These are phyloP conservation scores for Narthecium ossifragum DNA, from an alignment of 106 monocot genomes.

Conservation along the genomic window DNA sequence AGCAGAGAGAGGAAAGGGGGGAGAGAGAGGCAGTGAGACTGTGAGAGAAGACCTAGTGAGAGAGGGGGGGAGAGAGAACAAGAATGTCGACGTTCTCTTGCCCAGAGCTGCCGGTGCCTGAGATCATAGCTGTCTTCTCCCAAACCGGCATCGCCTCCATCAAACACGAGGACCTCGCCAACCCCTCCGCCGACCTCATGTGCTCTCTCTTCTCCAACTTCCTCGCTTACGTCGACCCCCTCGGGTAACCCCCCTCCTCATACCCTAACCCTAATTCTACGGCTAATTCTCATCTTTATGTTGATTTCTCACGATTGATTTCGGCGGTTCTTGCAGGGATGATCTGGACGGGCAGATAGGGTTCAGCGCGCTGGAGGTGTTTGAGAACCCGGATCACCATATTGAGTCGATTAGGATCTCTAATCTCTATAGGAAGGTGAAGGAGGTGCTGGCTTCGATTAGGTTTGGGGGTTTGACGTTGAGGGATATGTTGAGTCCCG, in stretches of 20 bases:
- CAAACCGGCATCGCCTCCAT: conserved; percentile 19
- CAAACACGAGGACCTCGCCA: conserved; percentile 21
- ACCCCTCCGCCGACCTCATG: conserved; percentile 31
- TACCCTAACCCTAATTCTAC: too few relatives aligned
- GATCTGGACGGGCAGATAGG: conserved; percentile 41
- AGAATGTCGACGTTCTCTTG: conserved; percentile 25
- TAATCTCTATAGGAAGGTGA: conserved; percentile 36
- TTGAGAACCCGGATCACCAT: conserved; percentile 70
- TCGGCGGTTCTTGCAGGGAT: conserved; percentile 20
- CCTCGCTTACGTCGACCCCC: conserved; percentile 37
- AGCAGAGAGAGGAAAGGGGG: neutral
- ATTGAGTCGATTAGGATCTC: conserved; percentile 17
- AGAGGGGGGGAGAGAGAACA: conserved; percentile 4
- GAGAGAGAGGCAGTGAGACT: neutral
- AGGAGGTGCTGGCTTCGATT: conserved; percentile 32
- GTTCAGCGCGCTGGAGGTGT: conserved; percentile 43
- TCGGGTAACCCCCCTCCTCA: conserved; percentile 14
- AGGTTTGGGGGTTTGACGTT: conserved; percentile 26
- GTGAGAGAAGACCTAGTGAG: neutral
- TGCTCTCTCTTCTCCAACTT: conserved; percentile 27
- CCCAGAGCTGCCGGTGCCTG: conserved; percentile 22
- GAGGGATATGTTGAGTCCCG: conserved; percentile 47
- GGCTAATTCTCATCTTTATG: neutral
- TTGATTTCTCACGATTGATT: neutral
- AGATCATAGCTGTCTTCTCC: conserved; percentile 24